Conservation (phyloP, 805 yeast genomes). For the Myxozyma melibiosi region DNA sequence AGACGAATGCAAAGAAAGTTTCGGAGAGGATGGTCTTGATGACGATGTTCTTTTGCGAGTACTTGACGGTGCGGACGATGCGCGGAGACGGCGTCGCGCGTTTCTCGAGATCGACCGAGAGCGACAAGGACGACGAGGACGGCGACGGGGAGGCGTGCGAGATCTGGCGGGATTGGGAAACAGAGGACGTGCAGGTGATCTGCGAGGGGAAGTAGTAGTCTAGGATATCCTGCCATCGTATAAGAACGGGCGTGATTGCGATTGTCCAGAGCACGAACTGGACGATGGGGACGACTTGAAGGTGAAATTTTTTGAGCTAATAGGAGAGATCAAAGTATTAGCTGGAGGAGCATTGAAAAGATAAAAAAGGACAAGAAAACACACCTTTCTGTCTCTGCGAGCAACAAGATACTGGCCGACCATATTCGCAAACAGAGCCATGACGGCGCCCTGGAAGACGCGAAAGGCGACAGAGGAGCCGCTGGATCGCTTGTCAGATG, state of each 20-base stretch:
- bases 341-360: background rate
- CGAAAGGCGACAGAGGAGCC: slow-evolving; percentile 9
- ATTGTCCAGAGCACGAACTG: slow-evolving; percentile 38
- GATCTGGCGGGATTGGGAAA: background rate
- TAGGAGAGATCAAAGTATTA: background rate
- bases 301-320: slow-evolving; percentile 20
- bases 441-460: slow-evolving; percentile 7
- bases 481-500: background rate
- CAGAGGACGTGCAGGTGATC: too few relatives aligned
- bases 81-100: background rate
- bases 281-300: slow-evolving; percentile 35
- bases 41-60: slow-evolving; percentile 13
- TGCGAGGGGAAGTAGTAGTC: slow-evolving; percentile 13
- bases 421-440: slow-evolving; percentile 8
- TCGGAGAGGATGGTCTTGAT: slow-evolving; percentile 12
- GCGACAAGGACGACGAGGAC: background rate
- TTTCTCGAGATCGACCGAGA: slow-evolving; percentile 7
- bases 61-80: slow-evolving; percentile 1
- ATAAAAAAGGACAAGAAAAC: background rate
- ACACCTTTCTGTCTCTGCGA: slow-evolving; percentile 5
- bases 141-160: background rate
- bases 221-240: slow-evolving; percentile 13
- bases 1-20: slow-evolving; percentile 8
- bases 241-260: slow-evolving; percentile 18
- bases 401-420: slow-evolving; percentile 13